These are phyloP conservation scores for Diplotaxis tenuifolia DNA, from an alignment of 345 rosid species.

Conservation along the genomic window DNA sequence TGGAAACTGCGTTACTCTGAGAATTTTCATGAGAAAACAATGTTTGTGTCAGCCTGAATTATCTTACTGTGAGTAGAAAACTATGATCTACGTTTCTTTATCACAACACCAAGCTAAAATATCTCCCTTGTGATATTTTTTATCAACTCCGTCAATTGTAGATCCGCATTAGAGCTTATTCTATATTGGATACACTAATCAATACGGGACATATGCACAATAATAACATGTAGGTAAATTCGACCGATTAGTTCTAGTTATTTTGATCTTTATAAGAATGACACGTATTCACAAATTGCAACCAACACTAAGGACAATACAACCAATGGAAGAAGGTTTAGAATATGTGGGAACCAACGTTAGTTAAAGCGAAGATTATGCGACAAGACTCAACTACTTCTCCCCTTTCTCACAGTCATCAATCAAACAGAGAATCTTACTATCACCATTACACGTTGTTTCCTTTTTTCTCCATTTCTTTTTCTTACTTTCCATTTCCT, in stretches of 20 bases:
- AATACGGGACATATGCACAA: conserved; percentile 2
- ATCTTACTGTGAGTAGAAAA: too few species aligned
- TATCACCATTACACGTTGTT: conserved; percentile 26
- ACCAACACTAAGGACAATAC: conserved; percentile 16
- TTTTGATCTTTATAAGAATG: not conserved
- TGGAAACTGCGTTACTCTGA: not conserved
- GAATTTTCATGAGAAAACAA: not conserved
- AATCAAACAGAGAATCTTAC: conserved; percentile 36
- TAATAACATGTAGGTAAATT: conserved; percentile 3
- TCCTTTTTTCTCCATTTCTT: conserved; percentile 1
- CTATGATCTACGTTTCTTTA: not conserved
- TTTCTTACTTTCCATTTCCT: conserved; percentile 10
- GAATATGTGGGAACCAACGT: conserved; percentile 32
- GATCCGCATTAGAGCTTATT: not conserved
- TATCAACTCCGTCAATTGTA: not conserved
- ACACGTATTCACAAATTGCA: conserved; percentile 17
- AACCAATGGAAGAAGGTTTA: conserved; percentile 19
- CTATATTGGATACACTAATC: not conserved
- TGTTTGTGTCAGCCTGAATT: too few species aligned
- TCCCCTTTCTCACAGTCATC: conserved; percentile 20
- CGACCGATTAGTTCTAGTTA: not conserved
- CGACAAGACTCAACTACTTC: conserved; percentile 40
- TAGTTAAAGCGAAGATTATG: conserved; percentile 32
- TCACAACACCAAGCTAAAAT: not conserved
- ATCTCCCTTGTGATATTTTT: not conserved